Conservation (phyloP, 192 early-diverging fungal genomes). For the Oehlia diaphana region DNA sequence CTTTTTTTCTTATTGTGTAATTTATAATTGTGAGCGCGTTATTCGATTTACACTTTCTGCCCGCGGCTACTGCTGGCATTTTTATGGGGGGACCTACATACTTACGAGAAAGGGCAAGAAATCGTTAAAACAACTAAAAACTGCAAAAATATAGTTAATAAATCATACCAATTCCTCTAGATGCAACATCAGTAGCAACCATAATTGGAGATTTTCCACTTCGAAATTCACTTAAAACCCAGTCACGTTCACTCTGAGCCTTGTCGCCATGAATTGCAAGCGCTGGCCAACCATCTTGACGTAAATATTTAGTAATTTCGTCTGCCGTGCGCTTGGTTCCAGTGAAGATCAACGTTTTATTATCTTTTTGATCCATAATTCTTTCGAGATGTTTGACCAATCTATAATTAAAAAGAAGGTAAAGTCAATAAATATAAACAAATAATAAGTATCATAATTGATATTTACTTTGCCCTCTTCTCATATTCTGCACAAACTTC, state of each 20-base stretch:
- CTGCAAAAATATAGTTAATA: constrained; percentile 2
- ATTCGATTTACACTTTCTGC: constrained; percentile 20
- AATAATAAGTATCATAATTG: background rate
- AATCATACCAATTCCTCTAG: constrained; percentile 85
- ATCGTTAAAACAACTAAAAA: constrained; percentile 13
- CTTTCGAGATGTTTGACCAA: constrained; percentile 80
- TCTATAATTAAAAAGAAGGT: constrained; percentile 32
- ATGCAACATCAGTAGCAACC: constrained; percentile 99
- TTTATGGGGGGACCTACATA: constrained; percentile 32
- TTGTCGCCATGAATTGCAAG: constrained; percentile 98
- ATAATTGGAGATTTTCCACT: constrained; percentile 83
- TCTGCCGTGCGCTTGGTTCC: constrained; percentile 94
- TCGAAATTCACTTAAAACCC: constrained; percentile 94
- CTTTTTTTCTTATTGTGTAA: background rate
- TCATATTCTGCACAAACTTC: constrained; percentile 87
- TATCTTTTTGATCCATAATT: constrained; percentile 81
- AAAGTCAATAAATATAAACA: background rate
- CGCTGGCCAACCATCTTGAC: constrained; percentile 89
- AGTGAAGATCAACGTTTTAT: constrained; percentile 93
- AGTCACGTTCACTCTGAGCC: constrained; percentile 93
- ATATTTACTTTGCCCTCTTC: constrained; percentile 72
- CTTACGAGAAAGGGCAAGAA: constrained; percentile 13
- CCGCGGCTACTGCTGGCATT: constrained; percentile 33
- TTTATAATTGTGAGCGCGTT: background rate
- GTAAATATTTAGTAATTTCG: constrained; percentile 81